Conservation (phyloP, 495 filamentous ascomycete species). For the Lichina pygmaea region DNA sequence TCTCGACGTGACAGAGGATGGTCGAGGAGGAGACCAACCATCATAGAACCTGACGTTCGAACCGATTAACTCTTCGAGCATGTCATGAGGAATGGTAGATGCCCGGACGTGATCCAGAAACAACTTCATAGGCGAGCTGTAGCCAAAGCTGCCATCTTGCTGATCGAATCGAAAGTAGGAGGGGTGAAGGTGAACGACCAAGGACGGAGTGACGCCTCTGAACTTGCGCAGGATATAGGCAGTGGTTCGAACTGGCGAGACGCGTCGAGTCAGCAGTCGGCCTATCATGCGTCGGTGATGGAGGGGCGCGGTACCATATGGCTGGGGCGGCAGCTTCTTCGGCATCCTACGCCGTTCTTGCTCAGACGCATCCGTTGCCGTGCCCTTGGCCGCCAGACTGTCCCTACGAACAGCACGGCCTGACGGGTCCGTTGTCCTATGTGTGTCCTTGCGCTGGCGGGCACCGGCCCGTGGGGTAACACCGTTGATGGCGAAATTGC, state of each 20-base stretch:
- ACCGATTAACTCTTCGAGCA: conserved; percentile 39
- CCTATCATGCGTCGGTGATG: not conserved
- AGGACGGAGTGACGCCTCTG: conserved; percentile 43
- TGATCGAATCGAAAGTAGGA: conserved; percentile 81
- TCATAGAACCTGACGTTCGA: conserved; percentile 69
- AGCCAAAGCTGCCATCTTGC: conserved; percentile 74
- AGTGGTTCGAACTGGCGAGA: conserved; percentile 30
- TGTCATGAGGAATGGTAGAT: conserved; percentile 43
- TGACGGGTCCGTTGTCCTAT: conserved; percentile 16
- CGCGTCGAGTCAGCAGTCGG: not conserved
- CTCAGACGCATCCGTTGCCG: conserved; percentile 7
- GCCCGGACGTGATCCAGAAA: conserved; percentile 50
- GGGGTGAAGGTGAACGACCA: conserved; percentile 64
- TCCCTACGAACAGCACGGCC: conserved; percentile 6
- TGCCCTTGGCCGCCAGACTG: conserved; percentile 12
- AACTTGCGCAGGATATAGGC: conserved; percentile 65
- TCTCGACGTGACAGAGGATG: too few species aligned
- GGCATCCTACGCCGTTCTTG: not conserved
- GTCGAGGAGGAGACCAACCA: conserved; percentile 17
- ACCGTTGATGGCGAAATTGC: conserved; percentile 12
- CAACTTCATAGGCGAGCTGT: conserved; percentile 71
- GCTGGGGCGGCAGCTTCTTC: conserved; percentile 15
- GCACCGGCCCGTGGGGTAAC: conserved; percentile 20
- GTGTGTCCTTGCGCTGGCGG: conserved; percentile 24
- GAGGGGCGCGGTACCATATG: conserved; percentile 14